Evolutionary conservation across 306 rosid species (phyloP), one percentile per base, ranked within the genome.

Genomic region (Oxytropis ochrocephala): DNA sequence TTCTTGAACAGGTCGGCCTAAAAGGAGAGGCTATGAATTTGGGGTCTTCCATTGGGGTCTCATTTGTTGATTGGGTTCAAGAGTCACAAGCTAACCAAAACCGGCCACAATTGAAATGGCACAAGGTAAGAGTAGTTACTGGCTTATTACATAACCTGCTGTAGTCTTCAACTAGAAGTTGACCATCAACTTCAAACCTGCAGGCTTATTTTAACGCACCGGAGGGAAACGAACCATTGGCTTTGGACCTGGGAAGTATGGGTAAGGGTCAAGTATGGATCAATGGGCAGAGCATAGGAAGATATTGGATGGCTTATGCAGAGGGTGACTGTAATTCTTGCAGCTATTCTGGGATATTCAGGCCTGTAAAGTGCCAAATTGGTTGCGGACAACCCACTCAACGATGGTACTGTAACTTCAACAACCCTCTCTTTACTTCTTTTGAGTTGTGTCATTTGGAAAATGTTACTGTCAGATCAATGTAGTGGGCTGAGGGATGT

Each of bases 261-360:
- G 99, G 96, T 38, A 95, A 91, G 78, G 99, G 99, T 51, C 99
- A 95, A 85, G 99, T 84, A 29, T 94, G 99, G 99, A 85, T 95
- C 82, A 94, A 91, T 17, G 97, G 99, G 11, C 89, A 87, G 56
- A 94, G 97, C 81, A 91, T 94, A 51, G 99, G 99, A 74, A 85
- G 99, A 81, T 94, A 91, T 81, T 94, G 99, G 97, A 83, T 81
- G 88, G 76, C 86, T 73, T 91, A 81, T 75, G 99, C 97, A 54
- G 83, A 83, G 10, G 97, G 96, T 44, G 75, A 75, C 82, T 94
- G 99, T 73, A 70, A 60, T 36, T 61, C 85, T 49, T 94, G 97
- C 65, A 73, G 71, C 72, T 95, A 95, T 59, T 7, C 87, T 3
- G 96, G 96, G 63, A 52, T 95, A 51, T 95, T 74, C 84, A 77